phyloP scores from a whole-genome alignment of 2,329 filamentous ascomycete genomes.

The Annulohypoxylon truncatum region DNA sequence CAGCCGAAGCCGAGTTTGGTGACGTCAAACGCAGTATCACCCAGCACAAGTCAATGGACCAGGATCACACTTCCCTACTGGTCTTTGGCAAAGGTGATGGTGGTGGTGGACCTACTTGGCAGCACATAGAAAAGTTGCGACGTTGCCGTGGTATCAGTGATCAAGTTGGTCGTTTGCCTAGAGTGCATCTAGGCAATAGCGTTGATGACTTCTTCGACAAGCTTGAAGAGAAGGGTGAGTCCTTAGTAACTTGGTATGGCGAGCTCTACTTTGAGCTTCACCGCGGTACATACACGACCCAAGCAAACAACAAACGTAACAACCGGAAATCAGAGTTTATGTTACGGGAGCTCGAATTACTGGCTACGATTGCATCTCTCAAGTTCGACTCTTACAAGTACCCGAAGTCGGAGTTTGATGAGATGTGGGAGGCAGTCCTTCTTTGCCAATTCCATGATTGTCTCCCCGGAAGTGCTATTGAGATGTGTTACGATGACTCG shows the following conservation, averaged over 20 bases:
- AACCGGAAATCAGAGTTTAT: conserved; percentile 88
- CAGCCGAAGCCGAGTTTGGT: conserved; percentile 91
- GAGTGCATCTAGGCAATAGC: conserved; percentile 87
- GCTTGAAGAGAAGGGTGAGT: conserved; percentile 80
- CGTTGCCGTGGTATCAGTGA: conserved; percentile 93
- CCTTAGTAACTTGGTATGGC: conserved; percentile 95
- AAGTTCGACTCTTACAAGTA: conserved; percentile 82
- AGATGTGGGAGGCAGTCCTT: conserved; percentile 93
- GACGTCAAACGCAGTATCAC: conserved; percentile 90
- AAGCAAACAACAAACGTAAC: conserved; percentile 96
- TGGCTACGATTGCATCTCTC: conserved; percentile 87
- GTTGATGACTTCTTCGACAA: conserved; percentile 95
- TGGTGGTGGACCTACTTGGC: conserved; percentile 92
- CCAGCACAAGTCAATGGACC: conserved; percentile 95
- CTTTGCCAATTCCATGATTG: conserved; percentile 99
- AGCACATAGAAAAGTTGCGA: conserved; percentile 93
- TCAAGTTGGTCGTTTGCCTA: conserved; percentile 82
- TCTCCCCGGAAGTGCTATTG: conserved; percentile 91
- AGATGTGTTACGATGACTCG: conserved; percentile 98
- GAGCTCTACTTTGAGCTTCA: conserved; percentile 98
- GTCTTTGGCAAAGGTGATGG: conserved; percentile 98
- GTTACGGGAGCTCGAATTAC: conserved; percentile 86
- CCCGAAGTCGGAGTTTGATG: conserved; percentile 91
- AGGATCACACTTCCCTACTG: conserved; percentile 88
- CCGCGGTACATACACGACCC: conserved; percentile 95